These are phyloP conservation scores for Hypoxylon sp. DNA, from an alignment of 2,329 filamentous ascomycete genomes.

Conservation along the genomic window DNA sequence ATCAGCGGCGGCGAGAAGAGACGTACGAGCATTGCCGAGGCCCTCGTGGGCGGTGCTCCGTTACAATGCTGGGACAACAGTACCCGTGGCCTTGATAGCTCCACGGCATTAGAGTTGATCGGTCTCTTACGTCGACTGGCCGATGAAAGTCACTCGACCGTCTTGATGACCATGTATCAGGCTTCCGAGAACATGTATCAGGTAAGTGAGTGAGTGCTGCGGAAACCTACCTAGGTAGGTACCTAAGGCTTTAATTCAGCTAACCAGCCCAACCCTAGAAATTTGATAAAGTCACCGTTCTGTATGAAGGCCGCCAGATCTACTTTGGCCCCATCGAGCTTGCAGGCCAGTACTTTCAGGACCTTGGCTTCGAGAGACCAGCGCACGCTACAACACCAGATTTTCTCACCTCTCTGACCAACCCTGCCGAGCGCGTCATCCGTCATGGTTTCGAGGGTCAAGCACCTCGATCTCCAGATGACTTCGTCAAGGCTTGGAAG, in stretches of 20 bases:
- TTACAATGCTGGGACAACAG: constrained; percentile 46
- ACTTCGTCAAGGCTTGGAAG: constrained; percentile 69
- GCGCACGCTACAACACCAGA: constrained; percentile 74
- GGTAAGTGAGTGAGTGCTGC: too few species aligned
- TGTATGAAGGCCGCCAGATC: constrained; percentile 70
- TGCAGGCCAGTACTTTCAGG: constrained; percentile 72
- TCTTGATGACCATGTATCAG: constrained; percentile 73
- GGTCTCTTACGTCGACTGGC: constrained; percentile 66
- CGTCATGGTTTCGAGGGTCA: constrained; percentile 65
- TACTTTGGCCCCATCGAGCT: constrained; percentile 69
- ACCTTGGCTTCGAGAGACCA: constrained; percentile 73
- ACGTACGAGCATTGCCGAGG: constrained; percentile 71
- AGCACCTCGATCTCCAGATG: constrained; percentile 68
- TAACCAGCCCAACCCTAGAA: constrained; percentile 42
- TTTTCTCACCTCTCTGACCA: constrained; percentile 77
- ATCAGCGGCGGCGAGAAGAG: constrained; percentile 78
- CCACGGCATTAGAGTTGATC: constrained; percentile 79
- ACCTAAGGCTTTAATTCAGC: not conserved
- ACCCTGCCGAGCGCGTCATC: constrained; percentile 64
- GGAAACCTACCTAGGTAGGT: too few species aligned
- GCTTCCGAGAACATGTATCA: constrained; percentile 72
- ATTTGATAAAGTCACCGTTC: constrained; percentile 67
- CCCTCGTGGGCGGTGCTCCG: constrained; percentile 64
- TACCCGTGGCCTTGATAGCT: constrained; percentile 77
- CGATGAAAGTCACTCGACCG: constrained; percentile 50